Evolutionary conservation across 1,139 yeast species (phyloP).

Genomic region (Yamadazyma sp.): DNA sequence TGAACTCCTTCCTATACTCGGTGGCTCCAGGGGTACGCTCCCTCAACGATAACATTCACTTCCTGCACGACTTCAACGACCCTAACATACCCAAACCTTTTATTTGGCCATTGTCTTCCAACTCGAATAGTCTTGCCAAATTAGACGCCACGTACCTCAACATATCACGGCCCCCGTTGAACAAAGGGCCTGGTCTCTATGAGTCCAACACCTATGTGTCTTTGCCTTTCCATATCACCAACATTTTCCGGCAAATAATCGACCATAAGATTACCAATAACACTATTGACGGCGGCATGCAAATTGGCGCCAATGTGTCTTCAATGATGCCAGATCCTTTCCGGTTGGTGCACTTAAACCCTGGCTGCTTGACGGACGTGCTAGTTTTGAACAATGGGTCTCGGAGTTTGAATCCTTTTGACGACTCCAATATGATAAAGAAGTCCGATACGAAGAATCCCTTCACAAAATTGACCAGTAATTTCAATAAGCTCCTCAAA

Average conservation of each 20-base stretch:
- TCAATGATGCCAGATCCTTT: slow-evolving; percentile 56
- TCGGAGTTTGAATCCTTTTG: slow-evolving; percentile 9
- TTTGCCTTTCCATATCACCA: slow-evolving; percentile 41
- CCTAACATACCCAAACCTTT: slow-evolving; percentile 12
- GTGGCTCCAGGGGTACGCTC: slow-evolving; percentile 40
- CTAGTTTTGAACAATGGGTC: slow-evolving; percentile 18
- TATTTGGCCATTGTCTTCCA: slow-evolving; percentile 37
- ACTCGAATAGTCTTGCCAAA: slow-evolving; percentile 18
- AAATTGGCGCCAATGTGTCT: slow-evolving; percentile 56
- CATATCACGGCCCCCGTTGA: slow-evolving; percentile 39
- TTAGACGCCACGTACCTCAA: slow-evolving; percentile 33
- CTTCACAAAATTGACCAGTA: slow-evolving; percentile 33
- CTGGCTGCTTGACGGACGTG: slow-evolving; percentile 48
- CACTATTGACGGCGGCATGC: slow-evolving; percentile 47
- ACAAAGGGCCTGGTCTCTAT: slow-evolving; percentile 19
- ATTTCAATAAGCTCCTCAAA: slow-evolving; percentile 33
- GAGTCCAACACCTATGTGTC: slow-evolving; percentile 48
- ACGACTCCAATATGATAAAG: slow-evolving; percentile 6
- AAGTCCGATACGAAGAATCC: slow-evolving; percentile 23
- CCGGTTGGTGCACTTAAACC: slow-evolving; percentile 50
- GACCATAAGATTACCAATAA: slow-evolving; percentile 23
- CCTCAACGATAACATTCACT: slow-evolving; percentile 38
- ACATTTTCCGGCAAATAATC: slow-evolving; percentile 29
- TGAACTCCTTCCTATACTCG: slow-evolving; percentile 32
- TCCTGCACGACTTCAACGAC: slow-evolving; percentile 19